Base-by-base conservation (phyloP, 257 asterid genomes). In the Solanum verrucosum region DNA sequence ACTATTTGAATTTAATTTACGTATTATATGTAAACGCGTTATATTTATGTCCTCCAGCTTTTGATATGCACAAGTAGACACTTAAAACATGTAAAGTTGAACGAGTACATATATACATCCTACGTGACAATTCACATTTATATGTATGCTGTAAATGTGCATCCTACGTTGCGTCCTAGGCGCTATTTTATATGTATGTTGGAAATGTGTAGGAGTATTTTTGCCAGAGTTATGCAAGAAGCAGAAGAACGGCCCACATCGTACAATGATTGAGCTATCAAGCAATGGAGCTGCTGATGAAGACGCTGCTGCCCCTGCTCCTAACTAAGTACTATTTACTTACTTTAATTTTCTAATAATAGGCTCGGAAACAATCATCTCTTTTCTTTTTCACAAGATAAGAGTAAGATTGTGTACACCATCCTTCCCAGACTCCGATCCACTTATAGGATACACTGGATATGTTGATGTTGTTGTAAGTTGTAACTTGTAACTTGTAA, bases 201-300 rank as follows among this genome's bases (percentile, higher is more conserved):
- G 38, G 33, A 84, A 46, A 70, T 70, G 33, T 87, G 89, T 84
- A 95, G 98, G 98, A 70, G 95, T 92, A 2, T 93, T 52, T 87
- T 91, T 96, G 90, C 98, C 98, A 1, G 63, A 88, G 9, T 89
- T 96, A 3, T 96, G 98, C 40, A 87, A 92, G 89, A 91, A 89
- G 60, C 95, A 90, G 67, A 93, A 60, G 90, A 73, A 87, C 63
- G 91, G 88, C 86, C 93, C 96, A 63, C 97, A 60, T 87, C 94
- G 97, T 21, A 93, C 95, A 18, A 93, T 94, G 98, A 9, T 91
- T 60, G 95, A 90, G 92, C 91, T 94, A 35, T 63, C 93, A 87
- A 95, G 95, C 92, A 91, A 90, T 56, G 94, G 95, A 18, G 94
- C 63, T 52, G 93, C 91, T 20, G 90, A 89, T 83, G 27, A 29